phyloP scores from a whole-genome alignment of 805 yeast genomes.

The Dipodascopsis uninucleata region DNA sequence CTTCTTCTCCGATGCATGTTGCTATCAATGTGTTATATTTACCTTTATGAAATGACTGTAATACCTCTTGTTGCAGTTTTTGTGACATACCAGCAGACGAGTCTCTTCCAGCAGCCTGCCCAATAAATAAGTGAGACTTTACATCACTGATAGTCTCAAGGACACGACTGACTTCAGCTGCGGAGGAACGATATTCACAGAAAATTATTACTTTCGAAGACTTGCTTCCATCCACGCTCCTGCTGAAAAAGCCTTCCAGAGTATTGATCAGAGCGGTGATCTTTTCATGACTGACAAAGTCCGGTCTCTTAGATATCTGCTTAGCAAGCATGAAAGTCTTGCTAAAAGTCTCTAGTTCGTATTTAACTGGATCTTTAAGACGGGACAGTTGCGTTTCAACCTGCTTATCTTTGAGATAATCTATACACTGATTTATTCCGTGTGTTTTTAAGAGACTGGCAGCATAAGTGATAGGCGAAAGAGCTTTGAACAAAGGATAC shows the following conservation, averaged over 20 bases:
- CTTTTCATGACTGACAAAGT: constrained; percentile 66
- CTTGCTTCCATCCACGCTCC: constrained; percentile 33
- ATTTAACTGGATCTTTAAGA: too few relatives aligned
- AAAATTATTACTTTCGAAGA: constrained; percentile 80
- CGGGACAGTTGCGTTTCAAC: constrained; percentile 1
- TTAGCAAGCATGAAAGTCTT: constrained; percentile 47
- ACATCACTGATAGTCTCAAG: constrained; percentile 40
- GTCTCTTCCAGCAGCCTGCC: constrained; percentile 59
- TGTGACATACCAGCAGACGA: constrained; percentile 75
- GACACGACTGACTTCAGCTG: constrained; percentile 73
- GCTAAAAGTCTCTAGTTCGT: constrained; percentile 48
- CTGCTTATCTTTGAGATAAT: constrained; percentile 47
- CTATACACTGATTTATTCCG: constrained; percentile 74
- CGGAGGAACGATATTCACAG: constrained; percentile 86
- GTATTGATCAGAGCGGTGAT: constrained; percentile 15
- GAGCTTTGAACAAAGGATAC: constrained; percentile 45
- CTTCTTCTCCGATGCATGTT: constrained; percentile 98
- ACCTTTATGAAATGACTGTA: constrained; percentile 70
- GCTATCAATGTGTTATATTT: constrained; percentile 79
- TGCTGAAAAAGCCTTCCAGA: constrained; percentile 23
- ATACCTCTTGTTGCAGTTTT: constrained; percentile 74
- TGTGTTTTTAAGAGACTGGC: constrained; percentile 59
- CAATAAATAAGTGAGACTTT: constrained; percentile 84
- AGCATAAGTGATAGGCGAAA: constrained; percentile 65
- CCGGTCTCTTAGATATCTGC: constrained; percentile 39